phyloP scores from a whole-genome alignment of 2,329 filamentous ascomycete species.

The Ilyonectria mors-panacis region DNA sequence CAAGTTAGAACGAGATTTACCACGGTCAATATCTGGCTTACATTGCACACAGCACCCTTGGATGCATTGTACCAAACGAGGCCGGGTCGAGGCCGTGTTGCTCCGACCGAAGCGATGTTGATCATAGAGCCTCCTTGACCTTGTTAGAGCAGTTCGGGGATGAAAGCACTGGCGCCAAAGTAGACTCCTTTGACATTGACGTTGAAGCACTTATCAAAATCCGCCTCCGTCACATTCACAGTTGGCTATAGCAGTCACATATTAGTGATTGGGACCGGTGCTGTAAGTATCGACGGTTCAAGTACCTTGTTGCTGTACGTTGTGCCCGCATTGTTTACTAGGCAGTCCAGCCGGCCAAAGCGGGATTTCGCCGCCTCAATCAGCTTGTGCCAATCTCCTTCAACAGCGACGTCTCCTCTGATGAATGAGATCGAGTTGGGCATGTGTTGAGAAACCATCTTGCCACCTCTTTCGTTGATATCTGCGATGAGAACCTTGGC shows the following conservation, averaged over 20 bases:
- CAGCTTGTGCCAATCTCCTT: background rate
- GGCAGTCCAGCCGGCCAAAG: background rate
- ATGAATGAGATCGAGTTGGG: background rate
- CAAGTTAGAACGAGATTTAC: too few species aligned
- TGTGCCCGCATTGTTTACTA: background rate
- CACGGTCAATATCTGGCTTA: background rate
- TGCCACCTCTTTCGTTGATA: background rate
- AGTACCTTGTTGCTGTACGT: background rate
- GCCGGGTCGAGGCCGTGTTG: background rate
- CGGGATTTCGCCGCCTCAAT: background rate
- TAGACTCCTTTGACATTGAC: background rate
- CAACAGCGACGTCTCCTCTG: background rate
- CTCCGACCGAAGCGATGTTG: background rate
- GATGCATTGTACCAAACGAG: conserved; percentile 1
- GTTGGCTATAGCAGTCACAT: background rate
- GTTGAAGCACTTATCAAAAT: background rate
- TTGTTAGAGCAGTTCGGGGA: background rate
- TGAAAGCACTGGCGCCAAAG: background rate
- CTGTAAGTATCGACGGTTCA: background rate
- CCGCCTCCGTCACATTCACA: background rate
- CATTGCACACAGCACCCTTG: conserved; percentile 1
- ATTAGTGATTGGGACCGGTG: too few species aligned
- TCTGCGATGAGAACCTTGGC: background rate
- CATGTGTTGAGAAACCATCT: background rate
- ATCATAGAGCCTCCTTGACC: background rate